Conservation (phyloP, 2,329 filamentous ascomycete genomes). For the Boeremia lycopersici region DNA sequence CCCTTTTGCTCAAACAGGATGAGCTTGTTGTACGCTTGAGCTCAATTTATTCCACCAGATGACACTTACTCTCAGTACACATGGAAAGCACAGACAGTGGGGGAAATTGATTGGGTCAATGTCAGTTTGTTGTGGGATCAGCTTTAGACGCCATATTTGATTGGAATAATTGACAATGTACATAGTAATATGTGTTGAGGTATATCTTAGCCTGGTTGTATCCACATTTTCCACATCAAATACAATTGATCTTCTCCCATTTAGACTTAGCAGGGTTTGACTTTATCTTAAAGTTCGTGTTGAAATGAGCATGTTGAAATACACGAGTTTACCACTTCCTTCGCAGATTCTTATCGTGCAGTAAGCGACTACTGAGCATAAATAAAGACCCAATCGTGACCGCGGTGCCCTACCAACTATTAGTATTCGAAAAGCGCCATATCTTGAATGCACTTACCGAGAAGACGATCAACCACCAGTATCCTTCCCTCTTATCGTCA, state of each 20-base stretch:
- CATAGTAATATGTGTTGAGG: neutral
- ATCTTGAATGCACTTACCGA: conserved; percentile 20
- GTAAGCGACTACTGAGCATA: conserved; percentile 28
- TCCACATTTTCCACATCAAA: neutral
- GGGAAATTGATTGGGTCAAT: neutral
- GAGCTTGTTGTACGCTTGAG: too few relatives aligned
- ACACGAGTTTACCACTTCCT: conserved; percentile 19
- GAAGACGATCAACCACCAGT: conserved; percentile 33
- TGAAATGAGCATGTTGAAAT: neutral
- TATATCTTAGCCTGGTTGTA: neutral
- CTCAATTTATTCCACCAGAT: too few relatives aligned
- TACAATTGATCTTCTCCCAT: neutral
- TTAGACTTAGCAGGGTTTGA: neutral
- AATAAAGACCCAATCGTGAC: conserved; percentile 24
- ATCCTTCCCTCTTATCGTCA: conserved; percentile 25
- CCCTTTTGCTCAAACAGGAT: too few relatives aligned
- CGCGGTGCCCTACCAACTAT: conserved; percentile 17
- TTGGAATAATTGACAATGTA: neutral
- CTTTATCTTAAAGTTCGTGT: neutral
- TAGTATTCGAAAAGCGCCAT: neutral
- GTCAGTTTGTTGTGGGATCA: neutral
- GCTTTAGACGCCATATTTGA: neutral
- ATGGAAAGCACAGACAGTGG: neutral
- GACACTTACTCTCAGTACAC: too few relatives aligned
- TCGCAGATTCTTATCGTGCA: conserved; percentile 20